Conservation (phyloP, 225 moss, liverwort and hornwort genomes). For the Pseudisothecium myosuroides region DNA sequence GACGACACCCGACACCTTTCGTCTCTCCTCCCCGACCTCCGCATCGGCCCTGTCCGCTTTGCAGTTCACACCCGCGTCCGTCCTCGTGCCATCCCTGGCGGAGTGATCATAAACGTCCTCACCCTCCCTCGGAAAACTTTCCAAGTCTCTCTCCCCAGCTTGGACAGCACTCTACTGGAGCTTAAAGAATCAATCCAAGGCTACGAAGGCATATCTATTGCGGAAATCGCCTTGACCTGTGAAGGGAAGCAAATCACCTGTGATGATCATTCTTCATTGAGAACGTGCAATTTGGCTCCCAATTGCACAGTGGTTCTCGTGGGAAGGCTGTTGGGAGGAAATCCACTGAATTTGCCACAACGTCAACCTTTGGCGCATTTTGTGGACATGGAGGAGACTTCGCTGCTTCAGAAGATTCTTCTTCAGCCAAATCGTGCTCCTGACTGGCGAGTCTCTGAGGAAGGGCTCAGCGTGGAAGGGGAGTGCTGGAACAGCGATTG, state of each 20-base stretch:
- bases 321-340: neutral
- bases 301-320: neutral
- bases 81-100: neutral
- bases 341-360: rapidly evolving
- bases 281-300: neutral
- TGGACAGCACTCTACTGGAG: neutral
- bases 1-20: neutral
- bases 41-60: neutral
- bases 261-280: neutral
- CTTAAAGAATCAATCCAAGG: neutral
- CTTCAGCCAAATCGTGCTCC: neutral
- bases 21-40: neutral
- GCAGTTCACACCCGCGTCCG: neutral
- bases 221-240: neutral
- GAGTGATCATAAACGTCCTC: neutral
- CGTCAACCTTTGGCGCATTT: neutral
- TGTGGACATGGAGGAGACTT: neutral
- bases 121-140: neutral
- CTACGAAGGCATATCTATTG: neutral
- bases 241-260: neutral
- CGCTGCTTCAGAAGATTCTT: neutral
- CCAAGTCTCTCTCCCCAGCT: neutral
- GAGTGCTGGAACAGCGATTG: neutral
- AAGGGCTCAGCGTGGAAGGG: neutral
- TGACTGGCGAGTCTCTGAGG: neutral